These are phyloP conservation scores for Albophoma yamanashiensis DNA, from an alignment of 2,329 filamentous ascomycete species.

Conservation along the genomic window DNA sequence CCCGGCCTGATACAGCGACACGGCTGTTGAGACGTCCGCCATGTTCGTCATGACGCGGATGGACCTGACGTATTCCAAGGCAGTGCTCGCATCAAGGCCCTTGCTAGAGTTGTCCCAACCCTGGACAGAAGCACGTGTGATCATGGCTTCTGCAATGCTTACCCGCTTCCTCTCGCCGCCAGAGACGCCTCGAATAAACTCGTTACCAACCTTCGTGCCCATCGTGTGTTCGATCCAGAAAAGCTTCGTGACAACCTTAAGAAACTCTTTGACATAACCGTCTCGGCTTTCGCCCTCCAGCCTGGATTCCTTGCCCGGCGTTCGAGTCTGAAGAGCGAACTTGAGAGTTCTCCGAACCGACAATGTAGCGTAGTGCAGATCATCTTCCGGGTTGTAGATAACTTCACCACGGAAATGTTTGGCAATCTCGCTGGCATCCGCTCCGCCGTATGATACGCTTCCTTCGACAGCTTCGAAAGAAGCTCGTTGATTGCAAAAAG, in stretches of 20 bases:
- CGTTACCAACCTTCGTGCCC: slow-evolving; percentile 59
- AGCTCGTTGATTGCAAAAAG: slow-evolving; percentile 58
- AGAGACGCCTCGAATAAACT: slow-evolving; percentile 51
- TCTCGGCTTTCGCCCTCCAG: slow-evolving; percentile 48
- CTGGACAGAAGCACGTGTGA: slow-evolving; percentile 48
- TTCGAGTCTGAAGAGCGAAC: slow-evolving; percentile 56
- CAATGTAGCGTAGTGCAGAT: slow-evolving; percentile 59
- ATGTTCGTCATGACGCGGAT: slow-evolving; percentile 56
- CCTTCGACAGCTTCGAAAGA: slow-evolving; percentile 55
- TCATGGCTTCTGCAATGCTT: slow-evolving; percentile 59
- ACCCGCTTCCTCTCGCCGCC: slow-evolving; percentile 65
- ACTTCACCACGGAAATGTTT: slow-evolving; percentile 49
- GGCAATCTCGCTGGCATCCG: slow-evolving; percentile 31
- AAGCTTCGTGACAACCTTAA: slow-evolving; percentile 54
- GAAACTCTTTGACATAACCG: slow-evolving; percentile 41
- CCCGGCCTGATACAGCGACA: slow-evolving; percentile 62
- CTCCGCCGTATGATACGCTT: slow-evolving; percentile 51
- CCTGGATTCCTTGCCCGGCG: slow-evolving; percentile 38
- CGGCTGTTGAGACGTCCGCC: slow-evolving; percentile 59
- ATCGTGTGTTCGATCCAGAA: slow-evolving; percentile 63
- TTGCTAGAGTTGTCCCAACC: slow-evolving; percentile 68
- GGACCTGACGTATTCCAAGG: slow-evolving; percentile 58
- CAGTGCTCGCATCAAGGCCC: slow-evolving; percentile 62
- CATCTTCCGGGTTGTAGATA: slow-evolving; percentile 58
- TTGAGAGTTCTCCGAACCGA: slow-evolving; percentile 55